Percentiles rank a stretch among this genome's conserved stretches.
phyloP scores from a whole-genome alignment of 2,329 filamentous ascomycete species.

The Ilyonectria destructans region DNA sequence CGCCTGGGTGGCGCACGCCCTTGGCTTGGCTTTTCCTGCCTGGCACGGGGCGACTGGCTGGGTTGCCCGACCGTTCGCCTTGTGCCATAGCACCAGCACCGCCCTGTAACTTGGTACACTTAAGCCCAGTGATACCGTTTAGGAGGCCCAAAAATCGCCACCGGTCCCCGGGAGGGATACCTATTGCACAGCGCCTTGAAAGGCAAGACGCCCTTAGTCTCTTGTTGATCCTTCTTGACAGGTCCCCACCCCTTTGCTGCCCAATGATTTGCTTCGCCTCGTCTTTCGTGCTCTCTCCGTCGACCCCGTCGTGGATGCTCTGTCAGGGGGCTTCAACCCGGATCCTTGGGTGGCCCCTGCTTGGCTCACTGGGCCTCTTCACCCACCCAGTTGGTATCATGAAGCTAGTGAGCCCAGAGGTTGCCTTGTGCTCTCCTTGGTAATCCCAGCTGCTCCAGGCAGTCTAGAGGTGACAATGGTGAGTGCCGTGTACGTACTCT shows the following conservation, averaged over 20 bases:
- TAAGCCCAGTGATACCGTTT: constrained; percentile 3
- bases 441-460: constrained; percentile 43
- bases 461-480: constrained; percentile 21
- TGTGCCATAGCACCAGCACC: constrained; percentile 21
- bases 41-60: constrained; percentile 9
- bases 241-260: constrained; percentile 39
- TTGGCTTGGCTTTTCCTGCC: constrained; percentile 46
- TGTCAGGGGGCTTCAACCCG: constrained; percentile 35
- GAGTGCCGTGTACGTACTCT: constrained; percentile 22
- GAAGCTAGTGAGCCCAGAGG: constrained; percentile 20
- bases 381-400: constrained; percentile 9
- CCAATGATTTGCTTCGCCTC: constrained; percentile 46
- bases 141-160: constrained; percentile 6
- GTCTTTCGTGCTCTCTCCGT: constrained; percentile 30
- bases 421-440: constrained; percentile 41
- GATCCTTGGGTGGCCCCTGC: constrained; percentile 40
- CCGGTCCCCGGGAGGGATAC: not conserved
- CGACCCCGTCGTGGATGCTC: constrained; percentile 31
- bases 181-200: constrained; percentile 10
- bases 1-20: constrained; percentile 36
- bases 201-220: not conserved
- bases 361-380: constrained; percentile 40
- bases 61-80: constrained; percentile 36
- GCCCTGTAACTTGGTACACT: constrained; percentile 32
- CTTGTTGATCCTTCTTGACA: constrained; percentile 11